These are phyloP conservation scores for Daldinia eschscholtzii DNA, from an alignment of 2,329 filamentous ascomycete species.

Conservation along the genomic window DNA sequence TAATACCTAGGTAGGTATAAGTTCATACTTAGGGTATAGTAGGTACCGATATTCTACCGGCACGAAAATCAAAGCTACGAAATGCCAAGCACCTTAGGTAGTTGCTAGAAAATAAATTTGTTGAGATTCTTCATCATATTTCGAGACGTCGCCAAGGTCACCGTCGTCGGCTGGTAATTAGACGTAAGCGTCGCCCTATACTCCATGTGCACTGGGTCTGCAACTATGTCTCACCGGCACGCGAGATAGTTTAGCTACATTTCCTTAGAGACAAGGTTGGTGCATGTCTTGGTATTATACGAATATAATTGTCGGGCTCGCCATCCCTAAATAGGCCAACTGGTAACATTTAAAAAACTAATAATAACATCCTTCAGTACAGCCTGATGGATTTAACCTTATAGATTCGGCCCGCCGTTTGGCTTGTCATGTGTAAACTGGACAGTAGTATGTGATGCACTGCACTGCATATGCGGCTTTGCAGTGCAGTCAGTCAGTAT, in stretches of 20 bases:
- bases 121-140: conserved; percentile 28
- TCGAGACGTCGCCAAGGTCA: conserved; percentile 15
- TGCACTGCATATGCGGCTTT: not conserved
- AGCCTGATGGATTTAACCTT: conserved; percentile 41
- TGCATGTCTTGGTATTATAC: conserved; percentile 33
- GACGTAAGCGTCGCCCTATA: conserved; percentile 2
- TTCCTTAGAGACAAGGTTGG: conserved; percentile 23
- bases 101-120: conserved; percentile 15
- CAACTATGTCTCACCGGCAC: conserved; percentile 36
- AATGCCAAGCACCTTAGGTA: not conserved
- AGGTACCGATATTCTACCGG: not conserved
- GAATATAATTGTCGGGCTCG: conserved; percentile 24
- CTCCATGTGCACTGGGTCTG: conserved; percentile 13
- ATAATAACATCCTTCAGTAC: conserved; percentile 26
- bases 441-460: not conserved
- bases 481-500: not conserved
- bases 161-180: conserved; percentile 15
- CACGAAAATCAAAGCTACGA: conserved; percentile 4
- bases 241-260: conserved; percentile 31
- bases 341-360: conserved; percentile 4
- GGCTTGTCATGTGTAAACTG: conserved; percentile 4
- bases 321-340: conserved; percentile 6
- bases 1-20: not conserved
- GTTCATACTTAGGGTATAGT: not conserved
- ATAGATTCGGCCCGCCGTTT: conserved; percentile 36